Evolutionary conservation across 768 basidiomycete species (phyloP).

Genomic region (Suillus bovinus): DNA sequence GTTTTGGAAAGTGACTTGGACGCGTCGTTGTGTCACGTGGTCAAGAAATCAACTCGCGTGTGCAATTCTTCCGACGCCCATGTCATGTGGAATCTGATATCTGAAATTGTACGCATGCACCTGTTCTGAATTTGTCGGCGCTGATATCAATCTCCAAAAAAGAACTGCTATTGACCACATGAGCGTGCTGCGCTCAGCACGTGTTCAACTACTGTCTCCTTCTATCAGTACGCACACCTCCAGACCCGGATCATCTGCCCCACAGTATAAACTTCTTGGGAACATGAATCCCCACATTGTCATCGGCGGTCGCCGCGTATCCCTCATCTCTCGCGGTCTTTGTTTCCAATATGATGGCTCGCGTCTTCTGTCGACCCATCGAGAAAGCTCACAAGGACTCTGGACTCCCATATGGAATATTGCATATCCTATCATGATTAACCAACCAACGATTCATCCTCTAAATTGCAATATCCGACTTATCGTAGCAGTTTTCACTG

Average conservation of each 20-base stretch:
- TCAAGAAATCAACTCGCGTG: slow-evolving; percentile 19
- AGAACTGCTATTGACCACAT: background rate
- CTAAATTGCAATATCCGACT: background rate
- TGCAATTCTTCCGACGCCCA: too few relatives aligned
- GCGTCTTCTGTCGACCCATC: background rate
- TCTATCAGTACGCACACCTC: background rate
- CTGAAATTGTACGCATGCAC: background rate
- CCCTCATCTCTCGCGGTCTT: background rate
- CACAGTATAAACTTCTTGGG: background rate
- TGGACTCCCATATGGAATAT: background rate
- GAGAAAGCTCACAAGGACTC: background rate
- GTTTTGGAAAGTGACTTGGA: background rate
- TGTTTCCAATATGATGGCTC: background rate
- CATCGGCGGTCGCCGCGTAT: background rate
- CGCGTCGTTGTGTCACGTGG: slow-evolving; percentile 26
- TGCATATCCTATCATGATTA: background rate
- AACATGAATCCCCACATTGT: background rate
- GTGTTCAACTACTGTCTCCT: background rate
- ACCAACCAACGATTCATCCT: too few relatives aligned
- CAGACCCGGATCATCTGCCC: background rate
- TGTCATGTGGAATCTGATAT: background rate
- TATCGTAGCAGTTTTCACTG: background rate
- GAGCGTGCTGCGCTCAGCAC: background rate
- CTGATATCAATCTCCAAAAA: background rate
- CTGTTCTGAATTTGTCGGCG: background rate